A percentile compares a stretch with the other conserved stretches of the same genome.
Conservation (phyloP, 2,329 filamentous ascomycete genomes). For the Fusarium sp. region DNA sequence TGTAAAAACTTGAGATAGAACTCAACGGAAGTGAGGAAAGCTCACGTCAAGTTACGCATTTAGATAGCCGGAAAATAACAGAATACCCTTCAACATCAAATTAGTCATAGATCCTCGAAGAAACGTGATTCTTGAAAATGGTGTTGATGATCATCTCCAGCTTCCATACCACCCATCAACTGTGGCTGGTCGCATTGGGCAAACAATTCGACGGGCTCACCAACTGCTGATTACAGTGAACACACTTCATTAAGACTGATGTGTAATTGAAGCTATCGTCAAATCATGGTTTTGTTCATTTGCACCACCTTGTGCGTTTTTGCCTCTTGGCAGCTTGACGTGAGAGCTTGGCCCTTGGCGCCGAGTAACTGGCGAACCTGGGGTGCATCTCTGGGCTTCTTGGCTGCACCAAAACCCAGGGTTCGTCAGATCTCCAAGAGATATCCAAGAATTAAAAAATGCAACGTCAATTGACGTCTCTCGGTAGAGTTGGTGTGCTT, state of each 20-base stretch:
- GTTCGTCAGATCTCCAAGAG: slow-evolving; percentile 46
- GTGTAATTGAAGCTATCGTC: slow-evolving; percentile 29
- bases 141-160: neutral
- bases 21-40: slow-evolving; percentile 10
- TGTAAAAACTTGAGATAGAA: slow-evolving; percentile 26
- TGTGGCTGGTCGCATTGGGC: neutral
- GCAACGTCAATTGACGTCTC: slow-evolving; percentile 18
- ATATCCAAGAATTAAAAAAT: slow-evolving; percentile 40
- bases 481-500: neutral
- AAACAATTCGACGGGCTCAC: neutral
- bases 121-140: neutral
- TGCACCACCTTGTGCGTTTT: slow-evolving; percentile 46
- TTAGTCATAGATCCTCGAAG: fast-evolving
- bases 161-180: neutral
- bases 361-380: slow-evolving; percentile 31
- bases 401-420: slow-evolving; percentile 40
- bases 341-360: slow-evolving; percentile 46
- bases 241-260: neutral
- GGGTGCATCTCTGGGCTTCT: slow-evolving; percentile 46
- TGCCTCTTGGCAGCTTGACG: slow-evolving; percentile 41
- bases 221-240: neutral
- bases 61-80: slow-evolving; percentile 8
- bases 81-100: slow-evolving; percentile 2
- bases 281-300: slow-evolving; percentile 20
- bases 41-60: neutral